Evolutionary conservation across 345 rosid species (phyloP).

Genomic region (Lenwebbia sp.): DNA sequence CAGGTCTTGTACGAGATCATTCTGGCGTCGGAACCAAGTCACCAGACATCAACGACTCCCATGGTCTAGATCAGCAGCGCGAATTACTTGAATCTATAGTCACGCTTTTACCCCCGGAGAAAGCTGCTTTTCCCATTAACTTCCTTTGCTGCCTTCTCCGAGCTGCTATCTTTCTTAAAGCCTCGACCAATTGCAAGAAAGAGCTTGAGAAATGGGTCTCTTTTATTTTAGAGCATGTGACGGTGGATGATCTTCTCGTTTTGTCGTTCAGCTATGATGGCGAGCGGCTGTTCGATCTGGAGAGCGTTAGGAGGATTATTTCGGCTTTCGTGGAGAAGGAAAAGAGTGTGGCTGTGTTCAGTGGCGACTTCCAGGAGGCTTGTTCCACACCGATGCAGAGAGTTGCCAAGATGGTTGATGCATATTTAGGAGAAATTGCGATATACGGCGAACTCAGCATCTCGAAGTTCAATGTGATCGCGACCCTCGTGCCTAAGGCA

Average conservation of each 20-base stretch:
- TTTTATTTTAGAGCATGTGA: constrained; percentile 51
- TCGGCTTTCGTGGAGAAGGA: constrained; percentile 66
- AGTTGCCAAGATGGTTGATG: constrained; percentile 63
- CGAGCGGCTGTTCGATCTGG: constrained; percentile 61
- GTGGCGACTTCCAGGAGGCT: constrained; percentile 36
- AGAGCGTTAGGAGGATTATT: constrained; percentile 66
- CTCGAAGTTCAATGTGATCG: constrained; percentile 79
- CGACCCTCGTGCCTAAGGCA: constrained; percentile 57
- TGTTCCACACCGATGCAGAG: constrained; percentile 39
- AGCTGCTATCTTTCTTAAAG: constrained; percentile 47
- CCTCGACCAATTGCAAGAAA: constrained; percentile 44
- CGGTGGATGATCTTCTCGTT: constrained; percentile 65
- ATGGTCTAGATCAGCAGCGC: constrained; percentile 34
- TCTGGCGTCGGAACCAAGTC: constrained; percentile 41
- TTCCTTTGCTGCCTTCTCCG: constrained; percentile 92
- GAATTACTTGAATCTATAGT: constrained; percentile 56
- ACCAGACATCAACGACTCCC: constrained; percentile 16
- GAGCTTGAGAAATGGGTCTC: constrained; percentile 81
- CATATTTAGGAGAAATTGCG: constrained; percentile 77
- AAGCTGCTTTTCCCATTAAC: constrained; percentile 49
- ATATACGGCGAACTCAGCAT: constrained; percentile 41
- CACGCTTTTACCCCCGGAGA: constrained; percentile 52
- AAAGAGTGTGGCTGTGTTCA: constrained; percentile 67
- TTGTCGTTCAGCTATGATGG: constrained; percentile 75
- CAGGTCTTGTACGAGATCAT: constrained; percentile 75